phyloP scores from a whole-genome alignment of 257 asterid species.

The Penstemon barbatus region DNA sequence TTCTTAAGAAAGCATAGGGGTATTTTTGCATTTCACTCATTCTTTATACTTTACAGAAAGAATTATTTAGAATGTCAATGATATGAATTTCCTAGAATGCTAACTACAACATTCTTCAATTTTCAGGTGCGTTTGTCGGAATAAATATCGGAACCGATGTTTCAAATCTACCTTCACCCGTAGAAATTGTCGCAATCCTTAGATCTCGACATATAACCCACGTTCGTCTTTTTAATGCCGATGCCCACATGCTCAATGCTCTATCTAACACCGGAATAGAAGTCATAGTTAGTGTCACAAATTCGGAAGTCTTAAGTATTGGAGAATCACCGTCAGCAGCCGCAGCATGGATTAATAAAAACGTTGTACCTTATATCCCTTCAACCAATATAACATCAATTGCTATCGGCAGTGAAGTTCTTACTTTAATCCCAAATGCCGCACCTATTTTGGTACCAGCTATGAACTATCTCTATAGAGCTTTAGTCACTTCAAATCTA shows the following conservation, averaged over 20 bases:
- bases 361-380: conserved; percentile 62
- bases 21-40: too few relatives aligned
- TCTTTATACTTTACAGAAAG: too few relatives aligned
- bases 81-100: too few relatives aligned
- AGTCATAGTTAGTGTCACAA: conserved; percentile 81
- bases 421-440: conserved; percentile 65
- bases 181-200: conserved; percentile 65
- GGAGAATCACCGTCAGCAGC: conserved; percentile 74
- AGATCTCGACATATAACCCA: conserved; percentile 68
- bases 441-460: conserved; percentile 69
- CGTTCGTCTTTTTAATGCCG: conserved; percentile 76
- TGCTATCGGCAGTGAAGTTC: conserved; percentile 84
- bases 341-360: conserved; percentile 74
- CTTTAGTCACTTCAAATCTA: conserved; percentile 69
- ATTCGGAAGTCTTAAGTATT: conserved; percentile 62
- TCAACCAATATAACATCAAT: conserved; percentile 80
- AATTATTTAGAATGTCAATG: too few relatives aligned
- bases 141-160: conserved; percentile 71
- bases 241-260: conserved; percentile 70
- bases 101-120: not conserved
- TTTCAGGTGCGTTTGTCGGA: conserved; percentile 78
- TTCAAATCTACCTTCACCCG: conserved; percentile 63
- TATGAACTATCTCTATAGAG: conserved; percentile 72
- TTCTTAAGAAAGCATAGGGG: too few relatives aligned
- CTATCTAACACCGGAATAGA: conserved; percentile 72